Evolutionary conservation across 192 early-diverging fungal genomes (phyloP).

Genomic region (Backusella sp.): DNA sequence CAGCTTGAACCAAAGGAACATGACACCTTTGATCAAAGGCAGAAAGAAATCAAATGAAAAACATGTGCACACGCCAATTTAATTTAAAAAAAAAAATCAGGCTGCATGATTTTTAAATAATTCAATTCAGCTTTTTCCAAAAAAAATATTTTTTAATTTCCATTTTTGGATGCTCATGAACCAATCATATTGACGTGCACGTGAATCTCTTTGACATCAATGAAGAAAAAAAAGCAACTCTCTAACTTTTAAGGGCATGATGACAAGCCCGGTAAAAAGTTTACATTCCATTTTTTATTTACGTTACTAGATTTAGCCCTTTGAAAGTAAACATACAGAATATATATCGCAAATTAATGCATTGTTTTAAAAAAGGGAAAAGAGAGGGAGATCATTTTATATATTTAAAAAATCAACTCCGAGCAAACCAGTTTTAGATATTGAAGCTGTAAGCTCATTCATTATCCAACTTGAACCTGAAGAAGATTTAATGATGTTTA

Average conservation of each 20-base stretch:
- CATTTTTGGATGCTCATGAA: background rate
- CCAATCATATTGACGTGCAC: background rate
- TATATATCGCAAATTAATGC: background rate
- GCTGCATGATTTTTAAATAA: background rate
- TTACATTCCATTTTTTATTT: background rate
- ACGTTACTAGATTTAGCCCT: background rate
- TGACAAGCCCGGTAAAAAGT: background rate
- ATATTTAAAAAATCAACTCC: background rate
- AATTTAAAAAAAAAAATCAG: background rate
- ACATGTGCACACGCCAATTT: background rate
- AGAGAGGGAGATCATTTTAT: background rate
- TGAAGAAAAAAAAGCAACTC: background rate
- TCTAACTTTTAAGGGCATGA: background rate
- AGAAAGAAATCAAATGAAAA: too few relatives aligned
- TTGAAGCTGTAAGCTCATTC: background rate
- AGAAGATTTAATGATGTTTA: background rate
- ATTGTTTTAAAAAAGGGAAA: background rate
- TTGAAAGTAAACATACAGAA: background rate
- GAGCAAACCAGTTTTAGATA: background rate
- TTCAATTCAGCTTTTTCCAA: background rate
- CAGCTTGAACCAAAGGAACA: too few relatives aligned
- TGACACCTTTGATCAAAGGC: too few relatives aligned
- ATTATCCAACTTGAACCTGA: background rate
- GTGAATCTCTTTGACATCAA: background rate
- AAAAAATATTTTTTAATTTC: background rate